Percentiles rank a stretch among this genome's conserved stretches.
These are phyloP conservation scores for Dendrobium nobile DNA, from an alignment of 106 monocot genomes.

Conservation along the genomic window DNA sequence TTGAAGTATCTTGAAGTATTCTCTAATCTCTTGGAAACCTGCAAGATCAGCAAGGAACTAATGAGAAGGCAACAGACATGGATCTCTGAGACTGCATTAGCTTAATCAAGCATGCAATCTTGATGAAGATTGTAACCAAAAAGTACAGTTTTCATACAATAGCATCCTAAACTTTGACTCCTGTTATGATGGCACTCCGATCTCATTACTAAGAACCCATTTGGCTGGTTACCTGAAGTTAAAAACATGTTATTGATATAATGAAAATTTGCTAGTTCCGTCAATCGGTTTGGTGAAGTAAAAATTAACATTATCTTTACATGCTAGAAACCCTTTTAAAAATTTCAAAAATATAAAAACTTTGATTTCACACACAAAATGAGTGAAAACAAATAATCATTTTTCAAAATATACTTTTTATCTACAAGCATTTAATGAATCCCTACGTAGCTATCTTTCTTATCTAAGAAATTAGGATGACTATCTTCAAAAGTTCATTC, in stretches of 20 bases:
- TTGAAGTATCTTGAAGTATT: slow-evolving; percentile 80
- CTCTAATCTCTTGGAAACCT: slow-evolving; percentile 87
- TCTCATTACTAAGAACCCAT: background rate
- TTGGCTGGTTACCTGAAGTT: background rate
- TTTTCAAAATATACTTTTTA: background rate
- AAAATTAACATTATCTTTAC: background rate
- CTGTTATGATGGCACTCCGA: background rate
- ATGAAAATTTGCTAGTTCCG: background rate
- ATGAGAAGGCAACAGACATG: background rate
- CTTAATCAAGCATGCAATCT: background rate
- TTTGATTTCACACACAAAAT: background rate
- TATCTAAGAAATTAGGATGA: background rate
- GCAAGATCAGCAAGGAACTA: background rate
- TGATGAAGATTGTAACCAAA: background rate
- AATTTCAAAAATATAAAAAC: background rate
- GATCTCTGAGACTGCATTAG: background rate
- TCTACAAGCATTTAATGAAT: background rate
- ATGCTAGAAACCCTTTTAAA: background rate
- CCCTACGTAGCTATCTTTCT: background rate
- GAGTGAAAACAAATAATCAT: background rate
- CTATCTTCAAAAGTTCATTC: background rate
- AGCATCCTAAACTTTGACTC: background rate
- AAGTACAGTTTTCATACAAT: background rate
- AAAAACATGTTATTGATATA: background rate
- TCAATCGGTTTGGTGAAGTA: background rate